These are phyloP conservation scores for Pyropia haitanensis DNA, from an alignment of 23 red algal genomes.

Conservation along the genomic window DNA sequence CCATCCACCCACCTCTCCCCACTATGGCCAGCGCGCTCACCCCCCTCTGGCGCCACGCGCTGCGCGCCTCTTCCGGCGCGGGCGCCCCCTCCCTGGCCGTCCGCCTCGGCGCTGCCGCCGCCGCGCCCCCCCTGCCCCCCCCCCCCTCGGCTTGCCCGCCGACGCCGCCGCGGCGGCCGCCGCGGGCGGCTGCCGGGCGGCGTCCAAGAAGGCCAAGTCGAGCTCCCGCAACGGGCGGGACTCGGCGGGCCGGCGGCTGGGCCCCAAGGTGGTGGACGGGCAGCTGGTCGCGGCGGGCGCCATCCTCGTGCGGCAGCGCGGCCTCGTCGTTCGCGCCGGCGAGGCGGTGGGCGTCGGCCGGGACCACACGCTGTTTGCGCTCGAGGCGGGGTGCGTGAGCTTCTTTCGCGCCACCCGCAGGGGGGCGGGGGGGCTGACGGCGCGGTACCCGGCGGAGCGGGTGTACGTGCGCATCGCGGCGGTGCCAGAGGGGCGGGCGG, in stretches of 20 bases:
- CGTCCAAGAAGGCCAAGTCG: slow-evolving; percentile 64
- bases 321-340: slow-evolving; percentile 36
- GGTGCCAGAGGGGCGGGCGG: too few relatives aligned
- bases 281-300: slow-evolving; percentile 52
- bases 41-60: too few relatives aligned
- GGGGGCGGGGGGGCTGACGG: too few relatives aligned
- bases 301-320: slow-evolving; percentile 67
- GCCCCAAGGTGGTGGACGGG: slow-evolving; percentile 56
- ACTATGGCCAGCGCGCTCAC: too few relatives aligned
- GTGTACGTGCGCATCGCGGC: too few relatives aligned
- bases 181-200: not conserved
- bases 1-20: too few relatives aligned
- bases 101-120: too few relatives aligned
- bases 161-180: not conserved
- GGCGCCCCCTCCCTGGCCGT: too few relatives aligned
- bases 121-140: not conserved
- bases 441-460: too few relatives aligned
- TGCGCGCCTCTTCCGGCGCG: too few relatives aligned
- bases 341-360: slow-evolving; percentile 51
- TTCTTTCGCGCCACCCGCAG: slow-evolving; percentile 19
- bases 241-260: slow-evolving; percentile 40
- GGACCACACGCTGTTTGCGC: slow-evolving; percentile 69
- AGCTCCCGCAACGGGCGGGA: slow-evolving; percentile 55
- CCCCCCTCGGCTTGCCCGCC: not conserved
- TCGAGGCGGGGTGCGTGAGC: slow-evolving; percentile 28